Evolutionary conservation across 176 grass and related monocot genomes (phyloP), one percentile per base, ranked within the genome.

Genomic region (Oryza longistaminata): DNA sequence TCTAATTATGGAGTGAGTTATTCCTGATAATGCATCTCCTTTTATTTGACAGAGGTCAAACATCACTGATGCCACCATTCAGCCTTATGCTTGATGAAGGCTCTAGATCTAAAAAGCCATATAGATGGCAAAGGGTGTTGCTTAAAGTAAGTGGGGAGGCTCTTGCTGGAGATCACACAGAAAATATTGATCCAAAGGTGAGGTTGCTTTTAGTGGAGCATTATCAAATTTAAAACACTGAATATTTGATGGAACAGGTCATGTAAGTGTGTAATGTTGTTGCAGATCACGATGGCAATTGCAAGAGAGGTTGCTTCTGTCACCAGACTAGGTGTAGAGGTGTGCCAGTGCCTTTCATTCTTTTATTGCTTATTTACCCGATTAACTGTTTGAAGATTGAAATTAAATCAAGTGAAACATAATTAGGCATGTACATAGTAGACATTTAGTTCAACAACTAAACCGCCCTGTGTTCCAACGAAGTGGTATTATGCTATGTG

Each of bases 101-200:
- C 22, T 73, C 91, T 55, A 81, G 73, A 68, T 81, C 85, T 64
- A 95, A 89, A 86, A 87, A 27, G 49, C 71, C 80, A 39, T 87
- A 96, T 82, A 95, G 81, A 86, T 99, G 96, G 96, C 88, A 96
- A 60, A 81, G 93, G 46, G 96, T 99, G 7, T 84, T 99, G 75
- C 93, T 99, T 26, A 96, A 99, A 84, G 96, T 99, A 66, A 99
- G 96, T 3, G 96, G 96, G 21, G 96, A 99, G 86, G 96, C 96
- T 19, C 93, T 99, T 66, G 91, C 96, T 34, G 96, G 96, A 5
- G 92, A 99, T 80, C 88, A 84, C 69, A 87, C 80, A 9, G 87
- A 94, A 84, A 99, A 83, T 78, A 99, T 99, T 40, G 96, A 99
- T 71, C 93, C 96, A 55, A 99, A 95, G 81, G 96, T 94, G 71